Evolutionary conservation across 176 grass and related monocot species (phyloP), one percentile per base, ranked within the genome.

Genomic region (Elaeis guineensis): DNA sequence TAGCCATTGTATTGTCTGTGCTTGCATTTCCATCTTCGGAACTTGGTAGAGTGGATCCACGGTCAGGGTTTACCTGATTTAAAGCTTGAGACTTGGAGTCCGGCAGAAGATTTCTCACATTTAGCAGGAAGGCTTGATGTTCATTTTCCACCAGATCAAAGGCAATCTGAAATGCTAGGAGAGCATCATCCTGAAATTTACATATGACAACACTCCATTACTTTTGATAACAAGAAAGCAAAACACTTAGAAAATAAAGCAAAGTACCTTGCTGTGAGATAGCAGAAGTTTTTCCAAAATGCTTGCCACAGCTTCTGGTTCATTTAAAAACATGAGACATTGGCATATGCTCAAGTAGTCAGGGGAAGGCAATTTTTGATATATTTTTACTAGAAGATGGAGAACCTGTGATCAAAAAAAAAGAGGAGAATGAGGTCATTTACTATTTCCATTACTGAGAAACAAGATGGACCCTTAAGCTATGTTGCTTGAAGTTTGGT

Each of bases 81-180:
- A 52, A 18, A 73, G 51, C 50, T 55, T 39, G 59, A 22, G 70
- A 17, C 19, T 25, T 73, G 0, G 14, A 55, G 16, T 21, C 21
- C 25, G 59, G 19, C 24, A 99, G 64, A 59, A 61, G 73, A 73
- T 83, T 93, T 66, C 71, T 80, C 57, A 86, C 77, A 57, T 82
- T 81, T 58, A 99, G 72, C 57, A 99, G 87, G 53, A 99, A 99
- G 22, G 94, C 94, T 64, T 99, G 94, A 32, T 99, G 91, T 85
- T 99, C 94, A 69, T 99, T 99, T 80, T 99, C 94, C 50, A 84
- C 85, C 1, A 93, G 77, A 80, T 99, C 88, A 29, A 99, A 99
- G 48, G 85, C 88, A 83, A 99, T 99, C 71, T 99, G 94, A 84
- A 86, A 99, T 25, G 88, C 84, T 19, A 93, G 78, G 24, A 99